Conservation (phyloP, 192 early-diverging fungal genomes). For the Podila epicladia region DNA sequence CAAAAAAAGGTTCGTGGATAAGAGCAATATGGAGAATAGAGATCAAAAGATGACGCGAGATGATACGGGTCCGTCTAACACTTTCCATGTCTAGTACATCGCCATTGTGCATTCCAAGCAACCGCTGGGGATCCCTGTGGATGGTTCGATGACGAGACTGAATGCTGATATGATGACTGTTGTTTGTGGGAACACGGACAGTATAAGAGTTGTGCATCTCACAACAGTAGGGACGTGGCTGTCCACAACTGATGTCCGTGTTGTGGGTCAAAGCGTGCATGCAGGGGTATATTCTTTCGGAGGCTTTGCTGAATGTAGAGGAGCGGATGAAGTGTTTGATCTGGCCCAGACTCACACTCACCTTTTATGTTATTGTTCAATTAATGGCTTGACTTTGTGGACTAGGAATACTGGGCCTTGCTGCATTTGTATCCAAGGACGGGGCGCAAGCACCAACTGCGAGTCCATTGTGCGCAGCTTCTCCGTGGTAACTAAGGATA, state of each 20-base stretch:
- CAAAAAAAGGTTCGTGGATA: constrained; percentile 21
- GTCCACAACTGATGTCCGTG: constrained; percentile 9
- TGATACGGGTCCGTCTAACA: too few relatives aligned
- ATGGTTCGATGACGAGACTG: background rate
- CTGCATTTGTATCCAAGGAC: constrained; percentile 26
- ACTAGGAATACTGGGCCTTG: constrained; percentile 9
- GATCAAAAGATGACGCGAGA: too few relatives aligned
- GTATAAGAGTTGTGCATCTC: background rate
- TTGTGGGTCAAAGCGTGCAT: constrained; percentile 3
- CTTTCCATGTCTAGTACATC: constrained; percentile 4
- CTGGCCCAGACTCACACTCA: too few relatives aligned
- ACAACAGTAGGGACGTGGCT: background rate
- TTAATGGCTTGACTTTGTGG: background rate
- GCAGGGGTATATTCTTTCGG: background rate
- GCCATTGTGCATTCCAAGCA: constrained; percentile 17
- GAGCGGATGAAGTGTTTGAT: too few relatives aligned
- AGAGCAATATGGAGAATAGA: too few relatives aligned
- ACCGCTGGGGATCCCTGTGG: background rate
- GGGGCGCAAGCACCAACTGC: constrained; percentile 34
- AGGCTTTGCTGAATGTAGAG: too few relatives aligned
- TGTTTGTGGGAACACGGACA: background rate
- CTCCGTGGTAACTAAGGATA: constrained; percentile 10
- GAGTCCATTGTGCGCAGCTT: constrained; percentile 31
- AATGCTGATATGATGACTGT: constrained; percentile 13
- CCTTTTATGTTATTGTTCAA: background rate